These are phyloP conservation scores for Thielaviopsis musarum DNA, from an alignment of 2,329 filamentous ascomycete species.

Conservation along the genomic window DNA sequence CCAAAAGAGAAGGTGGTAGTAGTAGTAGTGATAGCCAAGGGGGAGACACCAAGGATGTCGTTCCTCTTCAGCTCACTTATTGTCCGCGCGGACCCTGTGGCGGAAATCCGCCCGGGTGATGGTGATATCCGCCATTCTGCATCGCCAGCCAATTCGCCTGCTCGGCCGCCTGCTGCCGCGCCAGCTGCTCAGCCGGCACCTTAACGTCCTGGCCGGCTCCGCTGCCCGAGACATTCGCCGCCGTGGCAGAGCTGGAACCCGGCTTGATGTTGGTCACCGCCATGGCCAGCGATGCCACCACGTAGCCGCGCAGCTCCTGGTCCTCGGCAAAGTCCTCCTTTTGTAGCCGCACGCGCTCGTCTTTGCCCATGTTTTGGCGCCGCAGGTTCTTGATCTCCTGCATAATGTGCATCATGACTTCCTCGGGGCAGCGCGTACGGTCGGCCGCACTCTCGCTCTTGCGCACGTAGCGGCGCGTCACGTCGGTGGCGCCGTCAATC, in stretches of 20 bases:
- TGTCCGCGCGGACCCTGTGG: neutral
- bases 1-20: neutral
- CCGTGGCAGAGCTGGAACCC: constrained; percentile 17
- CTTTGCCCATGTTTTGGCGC: constrained; percentile 69
- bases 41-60: neutral
- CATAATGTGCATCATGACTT: constrained; percentile 79
- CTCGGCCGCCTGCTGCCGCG: constrained; percentile 4
- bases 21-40: too few relatives aligned
- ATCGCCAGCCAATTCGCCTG: constrained; percentile 8
- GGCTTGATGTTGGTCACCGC: constrained; percentile 54
- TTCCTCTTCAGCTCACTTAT: neutral
- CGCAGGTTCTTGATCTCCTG: constrained; percentile 79
- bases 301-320: constrained; percentile 55
- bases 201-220: constrained; percentile 37
- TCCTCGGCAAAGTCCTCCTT: constrained; percentile 66
- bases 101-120: constrained; percentile 3
- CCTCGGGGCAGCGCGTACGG: constrained; percentile 67
- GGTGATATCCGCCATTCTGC: constrained; percentile 3
- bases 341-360: constrained; percentile 64
- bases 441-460: constrained; percentile 56
- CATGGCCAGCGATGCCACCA: constrained; percentile 56
- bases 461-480: constrained; percentile 51
- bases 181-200: constrained; percentile 42
- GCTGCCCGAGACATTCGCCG: constrained; percentile 16
- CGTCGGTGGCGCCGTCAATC: constrained; percentile 60